These are phyloP conservation scores for Monosporascus sp. DNA, from an alignment of 2,329 filamentous ascomycete genomes.

Conservation along the genomic window DNA sequence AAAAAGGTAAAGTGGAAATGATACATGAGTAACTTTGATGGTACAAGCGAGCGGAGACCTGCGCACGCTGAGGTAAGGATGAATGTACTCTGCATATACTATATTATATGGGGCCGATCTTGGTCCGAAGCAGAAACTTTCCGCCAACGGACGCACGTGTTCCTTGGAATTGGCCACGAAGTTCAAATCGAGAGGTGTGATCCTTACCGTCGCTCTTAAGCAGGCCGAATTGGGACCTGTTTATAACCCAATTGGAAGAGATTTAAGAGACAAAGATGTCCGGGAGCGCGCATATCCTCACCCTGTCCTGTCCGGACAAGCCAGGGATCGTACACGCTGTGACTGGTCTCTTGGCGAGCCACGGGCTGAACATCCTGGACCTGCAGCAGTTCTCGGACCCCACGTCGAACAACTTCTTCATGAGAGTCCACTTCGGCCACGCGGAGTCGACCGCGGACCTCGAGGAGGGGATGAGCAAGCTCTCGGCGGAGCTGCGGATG, in stretches of 20 bases:
- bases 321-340: conserved; percentile 82
- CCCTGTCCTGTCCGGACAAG: conserved; percentile 78
- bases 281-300: conserved; percentile 61
- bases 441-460: conserved; percentile 49
- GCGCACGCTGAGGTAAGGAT: no score
- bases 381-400: conserved; percentile 81
- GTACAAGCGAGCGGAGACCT: no score
- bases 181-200: no score
- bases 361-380: conserved; percentile 77
- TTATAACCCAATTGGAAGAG: not conserved
- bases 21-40: no score
- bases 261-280: conserved; percentile 14
- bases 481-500: conserved; percentile 63
- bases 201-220: no score
- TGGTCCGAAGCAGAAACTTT: conserved; percentile 1
- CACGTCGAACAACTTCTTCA: conserved; percentile 73
- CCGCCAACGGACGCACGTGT: not conserved
- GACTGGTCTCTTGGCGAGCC: conserved; percentile 68
- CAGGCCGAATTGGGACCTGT: no score
- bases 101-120: not conserved
- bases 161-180: not conserved
- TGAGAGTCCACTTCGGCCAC: conserved; percentile 79
- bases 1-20: no score
- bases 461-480: conserved; percentile 49
- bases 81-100: not conserved